phyloP scores from a whole-genome alignment of 352 stramenopile genomes.

The Plasmopara viticola region DNA sequence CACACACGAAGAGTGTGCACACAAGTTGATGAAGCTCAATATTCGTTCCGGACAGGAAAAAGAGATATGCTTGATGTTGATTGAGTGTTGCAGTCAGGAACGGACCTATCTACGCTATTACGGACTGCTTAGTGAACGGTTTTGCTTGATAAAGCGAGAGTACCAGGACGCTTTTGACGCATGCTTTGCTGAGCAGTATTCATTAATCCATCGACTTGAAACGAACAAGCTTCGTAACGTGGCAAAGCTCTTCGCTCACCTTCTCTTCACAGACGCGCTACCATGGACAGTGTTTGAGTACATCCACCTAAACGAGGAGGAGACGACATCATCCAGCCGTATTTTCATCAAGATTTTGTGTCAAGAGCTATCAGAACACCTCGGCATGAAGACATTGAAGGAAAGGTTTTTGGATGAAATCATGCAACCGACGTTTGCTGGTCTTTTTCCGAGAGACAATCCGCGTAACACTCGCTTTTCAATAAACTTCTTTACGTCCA shows the following conservation, averaged over 20 bases:
- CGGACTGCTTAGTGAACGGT: constrained; percentile 93
- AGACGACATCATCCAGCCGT: constrained; percentile 97
- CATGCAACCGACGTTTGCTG: constrained; percentile 89
- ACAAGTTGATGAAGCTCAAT: constrained; percentile 98
- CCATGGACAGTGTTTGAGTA: constrained; percentile 97
- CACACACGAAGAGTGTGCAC: constrained; percentile 97
- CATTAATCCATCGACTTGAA: constrained; percentile 95
- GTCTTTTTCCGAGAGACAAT: constrained; percentile 97
- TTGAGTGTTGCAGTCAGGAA: constrained; percentile 98
- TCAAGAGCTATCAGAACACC: constrained; percentile 96
- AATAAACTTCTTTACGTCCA: constrained; percentile 99
- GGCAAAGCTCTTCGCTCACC: constrained; percentile 98
- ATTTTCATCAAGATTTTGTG: constrained; percentile 99
- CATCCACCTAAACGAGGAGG: constrained; percentile 97
- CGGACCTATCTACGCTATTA: constrained; percentile 97
- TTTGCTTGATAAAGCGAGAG: constrained; percentile 94
- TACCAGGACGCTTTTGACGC: constrained; percentile 95
- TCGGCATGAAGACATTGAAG: constrained; percentile 95
- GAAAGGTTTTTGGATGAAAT: constrained; percentile 90
- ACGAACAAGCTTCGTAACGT: constrained; percentile 99
- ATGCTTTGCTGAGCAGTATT: constrained; percentile 93
- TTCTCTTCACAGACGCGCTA: constrained; percentile 96
- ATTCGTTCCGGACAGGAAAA: constrained; percentile 94
- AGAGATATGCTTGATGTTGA: constrained; percentile 99
- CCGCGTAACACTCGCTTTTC: constrained; percentile 97